Evolutionary conservation across 208 protist species (phyloP), one percentile per base, ranked within the genome.

Genomic region (Endotrypanum monterogeii): DNA sequence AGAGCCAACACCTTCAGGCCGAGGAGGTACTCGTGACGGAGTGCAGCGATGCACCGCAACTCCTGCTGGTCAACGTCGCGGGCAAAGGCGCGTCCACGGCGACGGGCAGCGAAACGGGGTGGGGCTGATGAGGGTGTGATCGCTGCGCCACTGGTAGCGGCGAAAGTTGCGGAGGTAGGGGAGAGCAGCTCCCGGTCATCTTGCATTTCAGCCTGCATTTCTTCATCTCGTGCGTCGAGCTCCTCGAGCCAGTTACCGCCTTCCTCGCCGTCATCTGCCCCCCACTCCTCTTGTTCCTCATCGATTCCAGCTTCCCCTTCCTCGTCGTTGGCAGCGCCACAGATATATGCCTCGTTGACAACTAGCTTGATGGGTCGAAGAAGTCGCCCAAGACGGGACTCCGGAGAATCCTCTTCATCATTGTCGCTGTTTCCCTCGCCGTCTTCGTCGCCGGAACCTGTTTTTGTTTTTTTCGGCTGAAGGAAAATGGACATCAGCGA

Each of bases 11-110:
- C 76, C 61, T 87, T 76, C 35, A 83, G 77, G 20, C 78, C 83
- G 11, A 94, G 82, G n/a, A 83, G 76, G 71, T 94, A 94, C 76
- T 86, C 85, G 28, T 83, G 84, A 5, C 92, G 86, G 12, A 94
- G 81, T 20, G 71, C 84, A 16, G 71, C 73, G 44, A 96, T 87
- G 60, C 84, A 85, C 8, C 86, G 73, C 37, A 75, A 79, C 78
- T 96, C 92, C 44, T 74, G 72, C 52, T 52, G 46, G 57, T 86
- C 84, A 51, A 82, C 78, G 54, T 71, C 82, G 58, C 75, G 71
- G 39, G 76, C 81, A 44, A 83, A 76, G 44, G 71, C 70, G 28
- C 75, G 75, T 16, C 80, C 73, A 55, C 82, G 71, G 32, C 79
- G 72, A n/a, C 75, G 79, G 4, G 74, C 79, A 7, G 69, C 76